These are phyloP conservation scores for Ceratocystis cacaofunesta DNA, from an alignment of 2,329 filamentous ascomycete genomes.

Conservation along the genomic window DNA sequence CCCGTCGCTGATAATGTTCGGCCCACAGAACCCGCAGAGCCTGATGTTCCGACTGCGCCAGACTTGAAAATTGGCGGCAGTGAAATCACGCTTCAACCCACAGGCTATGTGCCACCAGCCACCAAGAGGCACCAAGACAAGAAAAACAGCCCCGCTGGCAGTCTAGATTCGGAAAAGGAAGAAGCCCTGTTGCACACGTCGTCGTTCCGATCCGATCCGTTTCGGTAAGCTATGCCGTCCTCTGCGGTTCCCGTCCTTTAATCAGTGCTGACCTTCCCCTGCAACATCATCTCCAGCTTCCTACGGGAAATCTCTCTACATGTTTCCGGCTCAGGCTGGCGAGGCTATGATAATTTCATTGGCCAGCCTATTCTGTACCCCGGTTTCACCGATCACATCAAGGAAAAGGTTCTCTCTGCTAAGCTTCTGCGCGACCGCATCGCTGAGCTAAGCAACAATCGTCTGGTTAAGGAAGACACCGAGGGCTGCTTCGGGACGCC, in stretches of 20 bases:
- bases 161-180: slow-evolving; percentile 38
- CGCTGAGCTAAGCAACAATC: slow-evolving; percentile 64
- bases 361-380: slow-evolving; percentile 88
- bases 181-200: slow-evolving; percentile 69
- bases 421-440: slow-evolving; percentile 63
- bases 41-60: slow-evolving; percentile 41
- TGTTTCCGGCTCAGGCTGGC: slow-evolving; percentile 87
- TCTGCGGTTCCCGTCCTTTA: background rate
- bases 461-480: slow-evolving; percentile 50
- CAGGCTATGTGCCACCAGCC: slow-evolving; percentile 45
- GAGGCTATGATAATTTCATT: slow-evolving; percentile 78
- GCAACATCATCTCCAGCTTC: slow-evolving; percentile 42
- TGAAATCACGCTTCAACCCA: slow-evolving; percentile 58
- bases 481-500: slow-evolving; percentile 39
- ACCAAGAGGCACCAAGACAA: slow-evolving; percentile 22
- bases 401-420: slow-evolving; percentile 57
- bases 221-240: slow-evolving; percentile 31
- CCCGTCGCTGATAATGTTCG: background rate
- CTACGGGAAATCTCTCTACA: slow-evolving; percentile 87
- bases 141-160: background rate
- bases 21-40: no score
- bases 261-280: background rate
- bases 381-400: slow-evolving; percentile 87
- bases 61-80: slow-evolving; percentile 65
- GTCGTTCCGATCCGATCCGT: slow-evolving; percentile 59